These are phyloP conservation scores for Lentinula sp. DNA, from an alignment of 768 basidiomycete genomes.

Conservation along the genomic window DNA sequence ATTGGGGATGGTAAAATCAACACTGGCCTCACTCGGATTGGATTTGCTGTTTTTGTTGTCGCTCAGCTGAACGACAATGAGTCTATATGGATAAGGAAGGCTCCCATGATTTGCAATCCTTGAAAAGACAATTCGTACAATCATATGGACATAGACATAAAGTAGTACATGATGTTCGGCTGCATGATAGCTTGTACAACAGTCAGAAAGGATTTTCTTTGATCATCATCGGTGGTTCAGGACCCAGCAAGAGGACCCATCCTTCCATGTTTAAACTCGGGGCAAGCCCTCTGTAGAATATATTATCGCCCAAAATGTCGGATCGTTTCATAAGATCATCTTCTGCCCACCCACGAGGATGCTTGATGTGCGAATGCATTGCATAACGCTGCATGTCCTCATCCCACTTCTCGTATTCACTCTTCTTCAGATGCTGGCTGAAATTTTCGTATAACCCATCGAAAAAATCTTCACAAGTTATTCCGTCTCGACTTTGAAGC, in stretches of 20 bases:
- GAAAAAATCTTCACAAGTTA: slow-evolving; percentile 48
- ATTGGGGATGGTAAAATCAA: slow-evolving; percentile 57
- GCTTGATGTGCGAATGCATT: slow-evolving; percentile 20
- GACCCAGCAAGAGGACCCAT: slow-evolving; percentile 26
- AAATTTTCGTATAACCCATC: slow-evolving; percentile 40
- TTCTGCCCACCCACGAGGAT: slow-evolving; percentile 13
- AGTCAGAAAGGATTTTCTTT: not conserved
- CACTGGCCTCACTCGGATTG: slow-evolving; percentile 44
- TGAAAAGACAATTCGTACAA: not conserved
- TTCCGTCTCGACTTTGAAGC: slow-evolving; percentile 37
- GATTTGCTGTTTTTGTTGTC: slow-evolving; percentile 55
- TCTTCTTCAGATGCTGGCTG: slow-evolving; percentile 23
- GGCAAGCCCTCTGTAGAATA: slow-evolving; percentile 48
- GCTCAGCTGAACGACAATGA: slow-evolving; percentile 42
- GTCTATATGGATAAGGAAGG: slow-evolving; percentile 53
- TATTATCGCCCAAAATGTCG: slow-evolving; percentile 43
- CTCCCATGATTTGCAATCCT: slow-evolving; percentile 30
- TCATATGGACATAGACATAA: too few relatives aligned
- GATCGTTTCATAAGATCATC: slow-evolving; percentile 28
- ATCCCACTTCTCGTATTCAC: slow-evolving; percentile 31
- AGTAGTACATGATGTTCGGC: too few relatives aligned
- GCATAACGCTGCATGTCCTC: slow-evolving; percentile 24
- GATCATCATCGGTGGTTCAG: slow-evolving; percentile 3
- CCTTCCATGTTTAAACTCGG: slow-evolving; percentile 42
- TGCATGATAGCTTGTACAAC: not conserved